Conservation (phyloP, 2,329 filamentous ascomycete species). For the Biscogniauxia sp. region DNA sequence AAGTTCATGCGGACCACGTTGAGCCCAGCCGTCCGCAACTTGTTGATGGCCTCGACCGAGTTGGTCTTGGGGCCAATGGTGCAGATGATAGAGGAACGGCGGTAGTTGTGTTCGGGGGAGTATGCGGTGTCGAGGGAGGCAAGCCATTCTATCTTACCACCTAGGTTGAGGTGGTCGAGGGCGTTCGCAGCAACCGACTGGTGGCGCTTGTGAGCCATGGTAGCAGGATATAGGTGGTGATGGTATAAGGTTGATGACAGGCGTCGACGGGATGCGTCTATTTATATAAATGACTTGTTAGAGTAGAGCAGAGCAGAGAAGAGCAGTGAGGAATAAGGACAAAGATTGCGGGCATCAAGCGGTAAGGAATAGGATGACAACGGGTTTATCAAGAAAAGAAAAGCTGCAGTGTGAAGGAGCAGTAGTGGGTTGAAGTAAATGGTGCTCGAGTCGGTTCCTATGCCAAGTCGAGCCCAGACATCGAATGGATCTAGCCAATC, state of each 20-base stretch:
- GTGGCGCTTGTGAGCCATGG: conserved; percentile 20
- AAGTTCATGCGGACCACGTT: conserved; percentile 99
- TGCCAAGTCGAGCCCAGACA: not conserved
- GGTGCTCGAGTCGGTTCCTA: not conserved
- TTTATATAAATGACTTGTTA: not conserved
- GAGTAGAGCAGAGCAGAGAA: not conserved
- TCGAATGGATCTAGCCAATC: not conserved
- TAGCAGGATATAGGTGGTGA: not conserved
- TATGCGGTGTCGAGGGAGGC: conserved; percentile 82
- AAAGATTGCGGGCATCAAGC: no score
- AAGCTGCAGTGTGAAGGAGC: no score
- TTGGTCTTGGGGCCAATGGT: conserved; percentile 99
- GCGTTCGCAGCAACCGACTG: conserved; percentile 57
- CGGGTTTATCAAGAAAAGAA: no score
- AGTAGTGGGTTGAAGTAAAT: not conserved
- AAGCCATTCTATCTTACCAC: conserved; percentile 66
- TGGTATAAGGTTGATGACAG: not conserved
- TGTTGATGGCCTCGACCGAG: conserved; percentile 94
- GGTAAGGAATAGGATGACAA: no score
- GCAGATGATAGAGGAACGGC: conserved; percentile 96
- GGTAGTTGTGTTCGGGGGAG: conserved; percentile 83
- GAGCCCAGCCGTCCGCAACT: conserved; percentile 83
- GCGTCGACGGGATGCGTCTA: not conserved
- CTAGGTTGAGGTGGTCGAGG: conserved; percentile 81
- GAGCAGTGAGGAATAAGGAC: no score